Evolutionary conservation across 169 alveolate species (phyloP).

Genomic region (Cryptosporidium xiaoi): DNA sequence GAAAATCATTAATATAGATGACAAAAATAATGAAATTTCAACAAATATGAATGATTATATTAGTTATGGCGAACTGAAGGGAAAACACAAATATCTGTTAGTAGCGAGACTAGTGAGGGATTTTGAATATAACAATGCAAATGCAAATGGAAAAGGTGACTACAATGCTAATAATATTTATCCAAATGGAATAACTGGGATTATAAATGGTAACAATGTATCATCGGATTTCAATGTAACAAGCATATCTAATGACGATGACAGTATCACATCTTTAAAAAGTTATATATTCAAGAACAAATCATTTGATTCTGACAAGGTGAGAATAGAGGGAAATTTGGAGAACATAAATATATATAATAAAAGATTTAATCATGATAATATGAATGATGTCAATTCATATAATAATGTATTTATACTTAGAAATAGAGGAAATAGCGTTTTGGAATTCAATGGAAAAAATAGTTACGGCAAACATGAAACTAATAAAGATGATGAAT

Average conservation of each 20-base stretch:
- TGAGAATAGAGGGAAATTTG: constrained; percentile 46
- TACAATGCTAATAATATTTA: not conserved
- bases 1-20: not conserved
- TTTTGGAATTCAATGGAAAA: not conserved
- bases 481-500: not conserved
- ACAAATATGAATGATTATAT: not conserved
- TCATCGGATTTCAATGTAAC: constrained; percentile 6
- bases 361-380: not conserved
- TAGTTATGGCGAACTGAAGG: constrained; percentile 8
- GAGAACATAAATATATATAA: constrained; percentile 1
- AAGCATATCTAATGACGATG: constrained; percentile 17
- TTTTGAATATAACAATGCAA: not conserved
- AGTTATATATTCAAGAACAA: constrained; percentile 30
- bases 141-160: too few relatives aligned
- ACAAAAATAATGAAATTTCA: not conserved
- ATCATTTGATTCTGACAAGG: constrained; percentile 53
- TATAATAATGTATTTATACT: constrained; percentile 27
- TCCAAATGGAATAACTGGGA: constrained; percentile 5
- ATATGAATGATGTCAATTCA: not conserved
- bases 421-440: constrained; percentile 9
- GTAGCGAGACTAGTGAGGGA: constrained; percentile 17
- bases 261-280: not conserved
- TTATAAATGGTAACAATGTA: not conserved
- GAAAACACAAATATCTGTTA: constrained; percentile 9
- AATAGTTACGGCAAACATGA: not conserved